phyloP scores from a whole-genome alignment of 306 rosid species.

The Lathyrus oleraceus region DNA sequence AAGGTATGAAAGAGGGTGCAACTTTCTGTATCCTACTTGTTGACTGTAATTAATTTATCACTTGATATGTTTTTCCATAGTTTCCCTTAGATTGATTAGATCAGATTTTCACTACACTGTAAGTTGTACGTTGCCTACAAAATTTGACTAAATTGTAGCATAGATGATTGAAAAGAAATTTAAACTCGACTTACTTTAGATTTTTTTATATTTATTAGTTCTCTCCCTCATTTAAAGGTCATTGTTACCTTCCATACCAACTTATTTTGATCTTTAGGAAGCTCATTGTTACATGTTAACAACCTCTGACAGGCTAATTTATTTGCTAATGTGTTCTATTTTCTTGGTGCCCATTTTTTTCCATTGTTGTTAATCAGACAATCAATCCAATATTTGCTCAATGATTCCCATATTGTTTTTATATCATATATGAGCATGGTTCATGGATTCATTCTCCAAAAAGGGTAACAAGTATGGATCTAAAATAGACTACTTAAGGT shows the following conservation, averaged over 20 bases:
- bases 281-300: background rate
- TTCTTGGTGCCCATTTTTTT: background rate
- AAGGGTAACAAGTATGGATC: background rate
- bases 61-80: conserved; percentile 10
- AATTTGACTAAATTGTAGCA: background rate
- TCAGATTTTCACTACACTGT: background rate
- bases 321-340: conserved; percentile 1
- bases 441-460: conserved; percentile 8
- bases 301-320: background rate
- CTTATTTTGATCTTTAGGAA: background rate
- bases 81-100: background rate
- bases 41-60: background rate
- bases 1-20: conserved; percentile 56
- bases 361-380: conserved; percentile 10
- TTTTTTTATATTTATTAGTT: background rate
- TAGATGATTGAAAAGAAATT: background rate
- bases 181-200: background rate
- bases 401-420: background rate
- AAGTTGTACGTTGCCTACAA: background rate
- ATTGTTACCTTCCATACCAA: background rate
- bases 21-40: background rate
- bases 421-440: background rate
- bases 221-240: background rate
- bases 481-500: background rate
- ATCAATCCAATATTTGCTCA: conserved; percentile 10